Conservation (phyloP, 1,284 basidiomycete species). For the Coniferiporia weirii region DNA sequence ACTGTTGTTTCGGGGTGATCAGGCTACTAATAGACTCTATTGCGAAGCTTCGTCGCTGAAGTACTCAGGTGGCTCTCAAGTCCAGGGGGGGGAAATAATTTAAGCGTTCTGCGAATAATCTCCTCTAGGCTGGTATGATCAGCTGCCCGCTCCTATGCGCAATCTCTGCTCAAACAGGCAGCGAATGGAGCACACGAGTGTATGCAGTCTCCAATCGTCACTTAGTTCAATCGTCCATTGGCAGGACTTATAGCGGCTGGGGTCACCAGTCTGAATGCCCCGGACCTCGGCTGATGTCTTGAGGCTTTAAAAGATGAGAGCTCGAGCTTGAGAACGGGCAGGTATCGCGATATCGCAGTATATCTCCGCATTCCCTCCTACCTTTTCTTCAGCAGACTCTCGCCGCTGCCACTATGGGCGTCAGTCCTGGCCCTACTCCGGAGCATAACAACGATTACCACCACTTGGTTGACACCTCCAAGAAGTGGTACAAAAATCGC, state of each 20-base stretch:
- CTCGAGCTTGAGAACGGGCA: too few relatives aligned
- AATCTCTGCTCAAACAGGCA: neutral
- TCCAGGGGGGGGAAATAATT: neutral
- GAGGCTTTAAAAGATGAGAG: neutral
- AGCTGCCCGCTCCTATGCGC: neutral
- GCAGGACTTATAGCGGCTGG: neutral
- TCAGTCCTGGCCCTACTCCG: neutral
- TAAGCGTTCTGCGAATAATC: neutral
- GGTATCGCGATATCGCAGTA: neutral
- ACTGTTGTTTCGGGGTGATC: too few relatives aligned
- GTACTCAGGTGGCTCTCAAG: neutral
- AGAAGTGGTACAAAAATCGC: slow-evolving; percentile 24
- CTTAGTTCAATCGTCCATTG: neutral
- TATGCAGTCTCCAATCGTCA: neutral
- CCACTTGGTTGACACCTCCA: slow-evolving; percentile 20
- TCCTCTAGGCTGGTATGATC: neutral
- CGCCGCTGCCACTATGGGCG: neutral
- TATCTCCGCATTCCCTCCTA: neutral
- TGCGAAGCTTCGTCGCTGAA: too few relatives aligned
- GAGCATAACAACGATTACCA: slow-evolving; percentile 15
- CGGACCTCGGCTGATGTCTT: neutral
- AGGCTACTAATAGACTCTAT: too few relatives aligned
- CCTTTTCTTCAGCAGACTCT: neutral
- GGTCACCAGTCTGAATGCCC: neutral
- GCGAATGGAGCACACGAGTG: neutral